A percentile compares a stretch with the other conserved stretches of the same genome.
Conservation (phyloP, 306 rosid species). For the Vigna radiata region DNA sequence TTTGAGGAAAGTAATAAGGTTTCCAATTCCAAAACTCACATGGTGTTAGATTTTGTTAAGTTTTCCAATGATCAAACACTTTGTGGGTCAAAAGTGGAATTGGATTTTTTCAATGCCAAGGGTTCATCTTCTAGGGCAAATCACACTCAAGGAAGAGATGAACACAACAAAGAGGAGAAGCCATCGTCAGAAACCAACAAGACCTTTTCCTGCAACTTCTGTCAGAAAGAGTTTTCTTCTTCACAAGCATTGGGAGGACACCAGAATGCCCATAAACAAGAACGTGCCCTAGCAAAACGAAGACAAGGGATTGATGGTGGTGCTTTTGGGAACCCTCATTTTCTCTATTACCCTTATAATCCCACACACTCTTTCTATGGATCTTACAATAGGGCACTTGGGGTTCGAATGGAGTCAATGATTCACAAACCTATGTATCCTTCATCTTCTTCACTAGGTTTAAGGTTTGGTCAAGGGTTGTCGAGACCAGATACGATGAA, state of each 20-base stretch:
- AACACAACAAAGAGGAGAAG: conserved; percentile 20
- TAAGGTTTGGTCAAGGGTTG: conserved; percentile 41
- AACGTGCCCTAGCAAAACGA: conserved; percentile 72
- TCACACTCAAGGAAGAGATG: neutral
- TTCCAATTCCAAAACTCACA: conserved; percentile 36
- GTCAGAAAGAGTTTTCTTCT: conserved; percentile 73
- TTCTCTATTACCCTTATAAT: conserved; percentile 52
- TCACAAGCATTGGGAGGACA: conserved; percentile 90
- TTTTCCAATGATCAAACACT: conserved; percentile 38
- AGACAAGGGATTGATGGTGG: conserved; percentile 55
- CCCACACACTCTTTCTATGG: conserved; percentile 45
- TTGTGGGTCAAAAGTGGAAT: conserved; percentile 36
- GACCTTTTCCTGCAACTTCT: conserved; percentile 70
- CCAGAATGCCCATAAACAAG: conserved; percentile 85
- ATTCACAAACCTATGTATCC: conserved; percentile 62
- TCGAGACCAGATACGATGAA: conserved; percentile 6
- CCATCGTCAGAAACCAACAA: conserved; percentile 37
- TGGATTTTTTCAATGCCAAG: conserved; percentile 38
- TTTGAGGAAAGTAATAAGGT: conserved; percentile 22
- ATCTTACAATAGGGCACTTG: conserved; percentile 55
- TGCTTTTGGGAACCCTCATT: conserved; percentile 38
- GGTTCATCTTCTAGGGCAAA: conserved; percentile 37
- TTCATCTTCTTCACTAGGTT: conserved; percentile 24
- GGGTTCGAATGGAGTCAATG: conserved; percentile 64
- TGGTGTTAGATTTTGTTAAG: conserved; percentile 50